Evolutionary conservation across 805 yeast species (phyloP), one percentile per base, ranked within the genome.

Genomic region (Saccharomycopsis fibuligera): DNA sequence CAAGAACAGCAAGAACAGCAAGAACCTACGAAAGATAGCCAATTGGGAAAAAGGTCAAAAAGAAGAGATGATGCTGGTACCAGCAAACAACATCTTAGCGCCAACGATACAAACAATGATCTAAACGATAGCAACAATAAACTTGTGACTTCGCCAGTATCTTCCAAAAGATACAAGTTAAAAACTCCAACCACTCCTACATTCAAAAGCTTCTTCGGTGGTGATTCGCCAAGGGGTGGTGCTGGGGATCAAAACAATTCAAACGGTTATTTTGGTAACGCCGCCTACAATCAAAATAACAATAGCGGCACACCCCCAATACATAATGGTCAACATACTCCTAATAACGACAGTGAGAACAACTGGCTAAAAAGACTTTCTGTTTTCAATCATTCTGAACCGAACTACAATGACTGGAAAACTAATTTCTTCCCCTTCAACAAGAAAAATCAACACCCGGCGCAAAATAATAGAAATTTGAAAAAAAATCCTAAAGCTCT

Each of bases 321-420:
- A n/a, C n/a, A n/a, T n/a, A n/a, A n/a, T n/a, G n/a, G n/a, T n/a
- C n/a, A n/a, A n/a, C n/a, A n/a, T n/a, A 27, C 31, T 8, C 6
- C 37, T 5, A 16, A 16, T n/a, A 33, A 16, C n/a, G 37, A 33
- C 6, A 33, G n/a, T 17, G 52, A 51, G 6, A 35, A 10, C 22
- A 42, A 41, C 16, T 52, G 55, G 55, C 25, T 46, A 10, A 52
- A 47, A 42, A 42, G 47, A 31, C 12, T 50, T 2, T 43, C 54
- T 14, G 49, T 46, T 33, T 45, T 52, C 38, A 52, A 47, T 10
- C 53, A 49, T 17, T 41, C 44, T 21, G 55, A 52, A 23, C 52
- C 45, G 8, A 44, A 44, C 25, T 44, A 48, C 35, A 44, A 44
- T 19, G 55, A 52, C 16, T 52, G 55, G 55, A 46, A 51, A n/a